Conservation (phyloP, 2,329 filamentous ascomycete species). For the Chalaropsis thielavioides region DNA sequence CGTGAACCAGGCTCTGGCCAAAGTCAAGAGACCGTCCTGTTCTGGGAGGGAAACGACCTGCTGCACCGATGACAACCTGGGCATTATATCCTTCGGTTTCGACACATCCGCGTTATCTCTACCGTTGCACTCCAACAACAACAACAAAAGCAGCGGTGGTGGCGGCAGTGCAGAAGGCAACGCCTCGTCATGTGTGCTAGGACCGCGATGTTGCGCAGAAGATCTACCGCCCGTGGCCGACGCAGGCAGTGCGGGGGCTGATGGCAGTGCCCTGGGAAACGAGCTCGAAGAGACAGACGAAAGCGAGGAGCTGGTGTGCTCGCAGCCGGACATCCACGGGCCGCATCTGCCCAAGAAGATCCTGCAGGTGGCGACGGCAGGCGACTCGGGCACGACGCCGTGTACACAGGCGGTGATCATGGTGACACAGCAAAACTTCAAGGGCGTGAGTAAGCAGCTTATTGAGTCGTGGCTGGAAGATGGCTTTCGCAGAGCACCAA, state of each 20-base stretch:
- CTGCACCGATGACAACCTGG: not conserved
- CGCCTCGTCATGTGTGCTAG: slow-evolving; percentile 12
- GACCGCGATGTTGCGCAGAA: slow-evolving; percentile 14
- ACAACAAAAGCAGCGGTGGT: not conserved
- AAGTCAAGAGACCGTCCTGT: not conserved
- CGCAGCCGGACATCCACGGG: slow-evolving; percentile 11
- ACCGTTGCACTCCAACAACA: not conserved
- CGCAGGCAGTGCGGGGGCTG: not conserved
- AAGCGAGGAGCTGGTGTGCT: slow-evolving; percentile 3
- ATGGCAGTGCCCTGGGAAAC: not conserved
- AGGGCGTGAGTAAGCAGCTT: slow-evolving; percentile 19
- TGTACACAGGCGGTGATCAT: slow-evolving; percentile 25
- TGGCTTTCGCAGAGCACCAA: slow-evolving; percentile 22
- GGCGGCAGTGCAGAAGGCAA: not conserved
- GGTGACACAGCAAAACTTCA: slow-evolving; percentile 24
- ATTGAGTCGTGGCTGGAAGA: slow-evolving; percentile 22
- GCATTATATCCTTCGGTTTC: not conserved
- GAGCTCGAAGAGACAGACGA: slow-evolving; percentile 1
- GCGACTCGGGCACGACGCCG: slow-evolving; percentile 21
- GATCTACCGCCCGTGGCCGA: slow-evolving; percentile 7
- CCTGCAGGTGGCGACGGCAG: not conserved
- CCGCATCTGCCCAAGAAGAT: slow-evolving; percentile 5
- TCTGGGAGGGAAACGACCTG: not conserved
- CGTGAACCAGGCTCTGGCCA: not conserved
- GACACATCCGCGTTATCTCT: not conserved